Percentiles rank a stretch among this genome's conserved stretches.
Evolutionary conservation across 2,329 filamentous ascomycete genomes (phyloP).

Genomic region (Xylaria sp.): DNA sequence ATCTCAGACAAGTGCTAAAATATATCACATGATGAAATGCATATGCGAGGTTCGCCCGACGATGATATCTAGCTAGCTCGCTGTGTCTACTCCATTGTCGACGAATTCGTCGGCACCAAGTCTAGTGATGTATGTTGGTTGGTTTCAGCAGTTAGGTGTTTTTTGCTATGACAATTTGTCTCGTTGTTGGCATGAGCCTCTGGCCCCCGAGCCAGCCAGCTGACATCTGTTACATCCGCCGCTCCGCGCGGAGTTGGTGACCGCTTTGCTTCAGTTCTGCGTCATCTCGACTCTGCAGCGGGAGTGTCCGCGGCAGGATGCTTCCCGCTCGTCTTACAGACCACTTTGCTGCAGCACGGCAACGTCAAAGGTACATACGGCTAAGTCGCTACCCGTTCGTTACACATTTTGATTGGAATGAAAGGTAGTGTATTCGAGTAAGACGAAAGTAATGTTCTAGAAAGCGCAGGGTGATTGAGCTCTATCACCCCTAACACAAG

Average conservation of each 20-base stretch:
- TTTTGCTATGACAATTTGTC: constrained; percentile 1
- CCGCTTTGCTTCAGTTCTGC: constrained; percentile 2
- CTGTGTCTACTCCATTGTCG: background rate
- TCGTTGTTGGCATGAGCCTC: constrained; percentile 29
- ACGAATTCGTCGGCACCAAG: background rate
- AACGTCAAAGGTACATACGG: constrained; percentile 25
- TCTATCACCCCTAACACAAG: constrained; percentile 12
- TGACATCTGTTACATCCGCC: background rate
- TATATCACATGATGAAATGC: constrained; percentile 35
- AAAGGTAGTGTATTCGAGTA: constrained; percentile 33
- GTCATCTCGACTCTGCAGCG: constrained; percentile 34
- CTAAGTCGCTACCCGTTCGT: constrained; percentile 37
- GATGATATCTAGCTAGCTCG: background rate
- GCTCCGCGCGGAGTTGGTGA: constrained; percentile 1
- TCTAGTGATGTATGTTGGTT: constrained; percentile 24
- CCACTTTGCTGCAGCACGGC: constrained; percentile 40
- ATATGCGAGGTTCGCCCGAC: constrained; percentile 26
- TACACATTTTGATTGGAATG: constrained; percentile 12
- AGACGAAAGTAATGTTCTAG: constrained; percentile 9
- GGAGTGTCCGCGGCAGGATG: constrained; percentile 39
- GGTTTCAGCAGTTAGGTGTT: constrained; percentile 15
- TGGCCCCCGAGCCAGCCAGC: background rate
- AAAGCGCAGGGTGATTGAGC: constrained; percentile 1
- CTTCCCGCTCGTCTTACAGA: constrained; percentile 43
- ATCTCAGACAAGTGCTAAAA: background rate